These are phyloP conservation scores for Amanita bisporigera DNA, from an alignment of 1,284 basidiomycete species.

Conservation along the genomic window DNA sequence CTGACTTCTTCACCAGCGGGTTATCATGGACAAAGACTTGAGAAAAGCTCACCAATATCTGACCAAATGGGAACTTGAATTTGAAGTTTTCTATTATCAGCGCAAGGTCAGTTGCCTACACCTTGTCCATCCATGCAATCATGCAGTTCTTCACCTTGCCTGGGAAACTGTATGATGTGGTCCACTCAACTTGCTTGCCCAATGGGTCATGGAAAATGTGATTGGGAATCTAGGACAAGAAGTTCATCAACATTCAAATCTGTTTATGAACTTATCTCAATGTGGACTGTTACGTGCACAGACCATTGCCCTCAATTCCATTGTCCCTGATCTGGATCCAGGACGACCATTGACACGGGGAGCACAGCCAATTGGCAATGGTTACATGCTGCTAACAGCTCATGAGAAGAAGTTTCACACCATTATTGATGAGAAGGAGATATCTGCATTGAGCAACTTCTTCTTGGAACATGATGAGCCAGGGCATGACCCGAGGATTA, in stretches of 20 bases:
- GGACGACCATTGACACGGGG: not conserved
- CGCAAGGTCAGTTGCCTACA: not conserved
- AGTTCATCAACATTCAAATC: slow-evolving; percentile 33
- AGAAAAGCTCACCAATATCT: slow-evolving; percentile 12
- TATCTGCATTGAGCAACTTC: too few species aligned
- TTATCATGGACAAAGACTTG: slow-evolving; percentile 21
- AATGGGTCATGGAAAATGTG: slow-evolving; percentile 20
- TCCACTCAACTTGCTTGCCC: slow-evolving; percentile 10
- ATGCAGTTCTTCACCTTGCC: slow-evolving; percentile 32
- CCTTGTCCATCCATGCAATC: slow-evolving; percentile 40
- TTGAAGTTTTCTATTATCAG: not conserved
- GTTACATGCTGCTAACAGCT: slow-evolving; percentile 4
- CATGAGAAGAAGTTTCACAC: too few species aligned
- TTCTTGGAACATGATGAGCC: too few species aligned
- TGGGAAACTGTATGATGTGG: slow-evolving; percentile 25
- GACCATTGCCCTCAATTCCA: slow-evolving; percentile 31
- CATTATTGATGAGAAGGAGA: too few species aligned
- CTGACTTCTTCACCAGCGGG: slow-evolving; percentile 26
- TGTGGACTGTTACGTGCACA: slow-evolving; percentile 20
- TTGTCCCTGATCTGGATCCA: slow-evolving; percentile 14
- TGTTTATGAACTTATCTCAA: slow-evolving; percentile 34
- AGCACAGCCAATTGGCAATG: not conserved
- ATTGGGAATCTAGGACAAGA: too few species aligned
- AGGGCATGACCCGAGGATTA: too few species aligned
- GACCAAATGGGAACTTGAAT: not conserved